phyloP scores from a whole-genome alignment of 139 green algal species.

The Closterium sp. region DNA sequence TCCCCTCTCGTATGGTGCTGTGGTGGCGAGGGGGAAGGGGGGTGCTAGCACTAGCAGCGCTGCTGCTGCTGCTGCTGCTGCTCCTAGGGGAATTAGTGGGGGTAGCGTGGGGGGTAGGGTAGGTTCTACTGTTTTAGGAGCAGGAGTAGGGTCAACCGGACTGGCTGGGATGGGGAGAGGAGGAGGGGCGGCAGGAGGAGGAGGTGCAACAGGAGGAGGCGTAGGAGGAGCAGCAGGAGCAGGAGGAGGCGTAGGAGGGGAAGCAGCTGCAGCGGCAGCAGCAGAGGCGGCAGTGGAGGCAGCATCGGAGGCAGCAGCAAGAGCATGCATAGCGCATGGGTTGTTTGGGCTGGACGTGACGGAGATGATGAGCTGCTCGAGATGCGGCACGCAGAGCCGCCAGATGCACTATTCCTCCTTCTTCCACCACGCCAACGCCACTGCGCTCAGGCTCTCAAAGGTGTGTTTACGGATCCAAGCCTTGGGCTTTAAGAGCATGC shows the following conservation, averaged over 20 bases:
- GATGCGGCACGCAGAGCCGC: constrained; percentile 7
- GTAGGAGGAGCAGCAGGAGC: not conserved
- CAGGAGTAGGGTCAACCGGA: no score
- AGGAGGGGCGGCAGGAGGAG: not conserved
- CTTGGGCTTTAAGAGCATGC: not conserved
- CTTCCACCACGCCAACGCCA: constrained; percentile 42
- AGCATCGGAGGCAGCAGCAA: not conserved
- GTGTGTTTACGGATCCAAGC: constrained; percentile 3
- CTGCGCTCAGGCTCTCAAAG: constrained; percentile 2
- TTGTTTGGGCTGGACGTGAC: constrained; percentile 43
- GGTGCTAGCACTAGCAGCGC: not conserved
- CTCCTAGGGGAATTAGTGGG: no score
- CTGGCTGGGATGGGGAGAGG: not conserved
- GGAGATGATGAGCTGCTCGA: constrained; percentile 35
- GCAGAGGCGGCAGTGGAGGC: not conserved
- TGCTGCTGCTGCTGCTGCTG: not conserved
- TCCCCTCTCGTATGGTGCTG: not conserved
- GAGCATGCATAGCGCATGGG: constrained; percentile 9
- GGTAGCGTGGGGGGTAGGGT: no score
- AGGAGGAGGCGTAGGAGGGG: not conserved
- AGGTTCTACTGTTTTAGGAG: no score
- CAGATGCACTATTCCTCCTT: constrained; percentile 43
- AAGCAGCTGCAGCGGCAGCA: not conserved
- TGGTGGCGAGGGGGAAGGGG: not conserved
- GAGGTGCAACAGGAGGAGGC: not conserved